These are phyloP conservation scores for Vicia villosa DNA, from an alignment of 306 rosid genomes.

Conservation along the genomic window DNA sequence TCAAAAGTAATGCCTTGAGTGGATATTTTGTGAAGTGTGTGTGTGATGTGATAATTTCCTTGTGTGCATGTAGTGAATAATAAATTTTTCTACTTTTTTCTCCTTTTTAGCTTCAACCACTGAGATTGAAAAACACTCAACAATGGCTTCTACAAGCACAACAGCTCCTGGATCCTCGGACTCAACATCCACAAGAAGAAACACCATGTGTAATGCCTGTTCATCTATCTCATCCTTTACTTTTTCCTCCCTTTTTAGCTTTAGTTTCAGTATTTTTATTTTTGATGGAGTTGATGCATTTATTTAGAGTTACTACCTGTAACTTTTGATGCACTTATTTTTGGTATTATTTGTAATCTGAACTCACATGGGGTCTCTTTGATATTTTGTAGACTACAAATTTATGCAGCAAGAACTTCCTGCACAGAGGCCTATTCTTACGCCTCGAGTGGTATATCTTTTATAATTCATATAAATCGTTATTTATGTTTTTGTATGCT, in stretches of 20 bases:
- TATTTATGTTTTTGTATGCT: no score
- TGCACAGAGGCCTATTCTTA: slow-evolving; percentile 93
- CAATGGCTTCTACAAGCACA: slow-evolving; percentile 70
- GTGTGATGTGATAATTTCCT: no score
- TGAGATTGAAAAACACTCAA: not conserved
- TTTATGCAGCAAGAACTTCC: slow-evolving; percentile 98
- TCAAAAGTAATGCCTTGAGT: no score
- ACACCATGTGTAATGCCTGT: slow-evolving; percentile 68
- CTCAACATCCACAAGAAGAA: slow-evolving; percentile 58
- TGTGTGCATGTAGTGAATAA: no score
- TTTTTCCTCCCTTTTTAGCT: slow-evolving; percentile 8
- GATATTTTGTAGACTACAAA: slow-evolving; percentile 65
- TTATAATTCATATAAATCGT: slow-evolving; percentile 4
- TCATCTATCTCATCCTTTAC: slow-evolving; percentile 4
- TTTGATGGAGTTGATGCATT: not conserved
- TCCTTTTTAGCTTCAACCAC: no score
- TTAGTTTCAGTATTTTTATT: not conserved
- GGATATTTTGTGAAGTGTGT: no score
- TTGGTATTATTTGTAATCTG: slow-evolving; percentile 1
- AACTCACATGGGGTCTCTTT: slow-evolving; percentile 37
- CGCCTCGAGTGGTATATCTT: slow-evolving; percentile 75
- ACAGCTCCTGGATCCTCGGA: slow-evolving; percentile 80
- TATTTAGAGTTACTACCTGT: not conserved
- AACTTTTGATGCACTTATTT: not conserved
- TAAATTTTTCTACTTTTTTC: no score